These are phyloP conservation scores for Fonsecaea pugnacius DNA, from an alignment of 2,329 filamentous ascomycete genomes.

Conservation along the genomic window DNA sequence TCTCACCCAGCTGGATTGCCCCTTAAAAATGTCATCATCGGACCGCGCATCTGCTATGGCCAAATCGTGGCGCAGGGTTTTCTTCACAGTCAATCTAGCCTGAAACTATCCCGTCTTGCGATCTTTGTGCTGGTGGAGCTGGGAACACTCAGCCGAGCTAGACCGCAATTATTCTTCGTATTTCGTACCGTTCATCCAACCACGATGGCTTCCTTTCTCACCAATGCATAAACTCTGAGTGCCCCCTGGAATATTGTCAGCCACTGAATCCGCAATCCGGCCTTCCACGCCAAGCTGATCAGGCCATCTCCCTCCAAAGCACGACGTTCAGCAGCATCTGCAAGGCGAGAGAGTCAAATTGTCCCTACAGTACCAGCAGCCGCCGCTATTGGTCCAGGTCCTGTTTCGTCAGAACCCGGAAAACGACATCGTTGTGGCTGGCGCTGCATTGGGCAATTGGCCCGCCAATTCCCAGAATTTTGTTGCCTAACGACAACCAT, in stretches of 20 bases:
- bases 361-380: background rate
- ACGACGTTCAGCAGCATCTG: background rate
- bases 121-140: background rate
- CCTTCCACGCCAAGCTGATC: conserved; percentile 8
- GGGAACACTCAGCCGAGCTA: background rate
- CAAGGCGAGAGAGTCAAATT: background rate
- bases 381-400: conserved; percentile 3
- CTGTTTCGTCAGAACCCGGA: background rate
- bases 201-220: background rate
- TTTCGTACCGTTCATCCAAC: background rate
- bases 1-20: background rate
- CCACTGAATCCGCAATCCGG: background rate
- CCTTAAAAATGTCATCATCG: background rate
- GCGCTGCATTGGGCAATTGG: background rate
- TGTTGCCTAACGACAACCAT: conserved; percentile 15
- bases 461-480: conserved; percentile 13
- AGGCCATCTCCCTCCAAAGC: conserved; percentile 2
- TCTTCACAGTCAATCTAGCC: background rate
- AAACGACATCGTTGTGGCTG: conserved; percentile 26
- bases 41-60: background rate
- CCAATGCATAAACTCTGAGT: no score
- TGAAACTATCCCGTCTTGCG: background rate
- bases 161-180: background rate
- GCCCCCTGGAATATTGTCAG: background rate
- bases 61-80: background rate